Base-by-base conservation (phyloP, 1,139 yeast genomes). In the Diutina siamensis region DNA sequence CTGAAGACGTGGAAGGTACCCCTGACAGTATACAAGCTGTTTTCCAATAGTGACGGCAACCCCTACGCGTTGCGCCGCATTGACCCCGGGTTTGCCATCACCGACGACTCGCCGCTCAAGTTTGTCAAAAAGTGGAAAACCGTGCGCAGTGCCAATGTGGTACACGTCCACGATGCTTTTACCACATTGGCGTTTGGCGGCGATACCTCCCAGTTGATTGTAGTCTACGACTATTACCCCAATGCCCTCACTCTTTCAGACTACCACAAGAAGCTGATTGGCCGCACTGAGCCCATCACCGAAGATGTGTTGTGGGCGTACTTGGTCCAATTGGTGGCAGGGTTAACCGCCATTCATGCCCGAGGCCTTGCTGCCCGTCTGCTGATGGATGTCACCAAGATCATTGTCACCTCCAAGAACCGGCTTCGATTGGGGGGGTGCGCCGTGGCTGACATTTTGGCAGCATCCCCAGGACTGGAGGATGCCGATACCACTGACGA, bases 141-240 rank as follows among this genome's bases (percentile, higher is more conserved):
- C 40, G 68, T 80, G 42, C 72, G 73, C 49, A 67, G 57, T 77
- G 74, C 89, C 13, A 80, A 81, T 53, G 66, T 87, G 17, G 86
- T 84, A 1, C 71, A 72, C 36, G 63, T 88, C 8, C 73, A 76
- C 46, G 97, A 89, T 58, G 88, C 94, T 10, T 92, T 92, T 59
- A 83, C 96, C 1, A 81, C 94, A 10, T 76, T 87, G 51, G 85
- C 89, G 4, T 92, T 94, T 65, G 89, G 88, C 36, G 54, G 58
- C 12, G 53, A 51, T 34, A 15, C 9, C 13, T 51, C 52, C 2
- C 40, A 50, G 15, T 46, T 52, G 34, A 72, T 74, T 8, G 55
- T 66, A 31, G 54, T 65, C 45, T 76, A 74, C 50, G 94, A 83
- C 53, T 85, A 75, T 58, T 80, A 72, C 57, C 92, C 94, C 25